Evolutionary conservation across 2,329 filamentous ascomycete species (phyloP), one percentile per base, ranked within the genome.

Genomic region (Pseudocercospora crystallina): DNA sequence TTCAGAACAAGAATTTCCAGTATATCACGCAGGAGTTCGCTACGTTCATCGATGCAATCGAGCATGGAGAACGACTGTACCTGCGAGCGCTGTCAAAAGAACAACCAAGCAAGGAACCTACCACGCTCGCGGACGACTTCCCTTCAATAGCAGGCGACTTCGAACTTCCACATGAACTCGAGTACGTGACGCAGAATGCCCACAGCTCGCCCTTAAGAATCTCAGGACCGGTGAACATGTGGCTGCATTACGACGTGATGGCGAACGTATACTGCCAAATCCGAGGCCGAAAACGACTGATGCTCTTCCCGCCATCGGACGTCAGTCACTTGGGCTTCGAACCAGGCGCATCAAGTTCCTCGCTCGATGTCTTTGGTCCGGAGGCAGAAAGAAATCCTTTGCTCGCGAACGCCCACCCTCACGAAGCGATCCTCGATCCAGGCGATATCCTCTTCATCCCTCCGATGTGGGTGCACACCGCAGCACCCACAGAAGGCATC

Each of bases 211-310:
- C 90, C 0, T 71, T 95, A 17, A 80, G 90, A 14, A 84, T 95
- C 53, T 92, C 87, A 3, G 89, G 89, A 1, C 82, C 82, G 1
- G 87, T 92, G 9, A 86, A 84, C 35, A 88, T 96, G 81, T 96
- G 91, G 90, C 76, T 95, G 30, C 89, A 95, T 69, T 95, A 94
- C 73, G 89, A 95, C 71, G 89, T 94, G 12, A 90, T 95, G 80
- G 88, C 89, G 43, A 96, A 95, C 62, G 77, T 95, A 3, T 85
- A 94, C 53, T 90, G 85, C 62, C 90, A 96, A 65, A 79, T 95
- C 44, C 72, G 74, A 33, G 90, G 90, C 4, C 78, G 79, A 1
- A 95, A 94, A 65, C 79, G 80, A 26, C 76, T 95, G 51, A 70
- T 89, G 4, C 76, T 96, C 1, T 96, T 90, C 66, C 89, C 89